These are phyloP conservation scores for Alternaria novae-zelandiae DNA, from an alignment of 2,329 filamentous ascomycete species.

Conservation along the genomic window DNA sequence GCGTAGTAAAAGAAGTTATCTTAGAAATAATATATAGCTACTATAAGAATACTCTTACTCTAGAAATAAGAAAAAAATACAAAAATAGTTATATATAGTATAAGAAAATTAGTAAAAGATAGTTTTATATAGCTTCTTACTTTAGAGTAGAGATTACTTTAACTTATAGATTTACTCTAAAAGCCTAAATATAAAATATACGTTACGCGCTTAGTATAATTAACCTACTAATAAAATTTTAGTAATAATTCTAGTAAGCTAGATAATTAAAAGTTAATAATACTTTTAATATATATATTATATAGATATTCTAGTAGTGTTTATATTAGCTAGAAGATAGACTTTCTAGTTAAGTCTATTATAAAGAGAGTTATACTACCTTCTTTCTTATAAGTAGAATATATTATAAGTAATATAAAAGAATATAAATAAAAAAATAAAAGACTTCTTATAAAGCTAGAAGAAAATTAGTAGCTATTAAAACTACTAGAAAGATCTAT, in stretches of 20 bases:
- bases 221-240: not conserved
- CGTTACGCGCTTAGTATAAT: not conserved
- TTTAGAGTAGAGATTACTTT: slow-evolving; percentile 2
- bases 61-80: not conserved
- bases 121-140: slow-evolving; percentile 5
- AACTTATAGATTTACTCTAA: slow-evolving; percentile 6
- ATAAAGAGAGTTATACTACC: not conserved
- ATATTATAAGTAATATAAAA: not conserved
- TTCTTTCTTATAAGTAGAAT: not conserved
- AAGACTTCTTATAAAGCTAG: not conserved
- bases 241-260: slow-evolving; percentile 2
- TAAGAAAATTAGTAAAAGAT: slow-evolving; percentile 8
- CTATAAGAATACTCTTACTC: not conserved
- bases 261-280: not conserved
- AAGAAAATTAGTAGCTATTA: slow-evolving; percentile 1
- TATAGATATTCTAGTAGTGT: not conserved
- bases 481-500: not conserved
- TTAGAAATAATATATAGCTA: slow-evolving; percentile 10
- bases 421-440: slow-evolving; percentile 5
- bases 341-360: slow-evolving; percentile 1
- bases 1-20: not conserved
- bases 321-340: not conserved
- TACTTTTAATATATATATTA: slow-evolving; percentile 4
- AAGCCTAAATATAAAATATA: not conserved
- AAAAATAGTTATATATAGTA: slow-evolving; percentile 3